phyloP scores from a whole-genome alignment of 2,329 filamentous ascomycete species.

The Lachnum nothofagi region DNA sequence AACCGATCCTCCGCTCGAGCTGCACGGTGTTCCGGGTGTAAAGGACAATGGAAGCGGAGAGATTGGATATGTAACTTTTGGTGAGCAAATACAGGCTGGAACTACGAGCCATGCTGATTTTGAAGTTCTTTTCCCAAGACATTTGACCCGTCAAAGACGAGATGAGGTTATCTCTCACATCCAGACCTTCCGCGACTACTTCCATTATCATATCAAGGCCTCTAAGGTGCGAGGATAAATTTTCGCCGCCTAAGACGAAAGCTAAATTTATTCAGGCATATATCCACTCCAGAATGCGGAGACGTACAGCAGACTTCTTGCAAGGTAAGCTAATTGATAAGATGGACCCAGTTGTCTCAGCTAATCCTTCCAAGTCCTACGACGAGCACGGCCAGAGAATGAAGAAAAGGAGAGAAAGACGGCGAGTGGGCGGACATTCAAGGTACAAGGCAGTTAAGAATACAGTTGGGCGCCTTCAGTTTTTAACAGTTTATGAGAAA shows the following conservation, averaged over 20 bases:
- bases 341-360: neutral
- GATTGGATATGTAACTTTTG: slow-evolving; percentile 96
- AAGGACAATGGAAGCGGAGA: slow-evolving; percentile 71
- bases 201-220: slow-evolving; percentile 99
- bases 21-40: slow-evolving; percentile 82
- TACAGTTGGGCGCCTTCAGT: slow-evolving; percentile 3
- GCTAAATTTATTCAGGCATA: slow-evolving; percentile 58
- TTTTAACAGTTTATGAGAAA: neutral
- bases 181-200: slow-evolving; percentile 99
- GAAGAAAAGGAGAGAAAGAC: slow-evolving; percentile 99
- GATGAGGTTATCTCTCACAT: slow-evolving; percentile 97
- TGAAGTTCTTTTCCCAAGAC: slow-evolving; percentile 87
- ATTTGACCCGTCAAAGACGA: slow-evolving; percentile 84
- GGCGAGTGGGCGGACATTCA: slow-evolving; percentile 91
- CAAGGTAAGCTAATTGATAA: slow-evolving; percentile 60
- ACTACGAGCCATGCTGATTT: slow-evolving; percentile 12
- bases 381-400: slow-evolving; percentile 87
- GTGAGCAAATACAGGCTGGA: slow-evolving; percentile 45
- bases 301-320: slow-evolving; percentile 94
- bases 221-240: slow-evolving; percentile 60
- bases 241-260: neutral
- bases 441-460: slow-evolving; percentile 31
- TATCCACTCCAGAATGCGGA: slow-evolving; percentile 96
- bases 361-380: slow-evolving; percentile 65
- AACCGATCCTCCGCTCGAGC: slow-evolving; percentile 86